Conservation (phyloP, 2,329 filamentous ascomycete genomes). For the Colletotrichum euphorbiae region DNA sequence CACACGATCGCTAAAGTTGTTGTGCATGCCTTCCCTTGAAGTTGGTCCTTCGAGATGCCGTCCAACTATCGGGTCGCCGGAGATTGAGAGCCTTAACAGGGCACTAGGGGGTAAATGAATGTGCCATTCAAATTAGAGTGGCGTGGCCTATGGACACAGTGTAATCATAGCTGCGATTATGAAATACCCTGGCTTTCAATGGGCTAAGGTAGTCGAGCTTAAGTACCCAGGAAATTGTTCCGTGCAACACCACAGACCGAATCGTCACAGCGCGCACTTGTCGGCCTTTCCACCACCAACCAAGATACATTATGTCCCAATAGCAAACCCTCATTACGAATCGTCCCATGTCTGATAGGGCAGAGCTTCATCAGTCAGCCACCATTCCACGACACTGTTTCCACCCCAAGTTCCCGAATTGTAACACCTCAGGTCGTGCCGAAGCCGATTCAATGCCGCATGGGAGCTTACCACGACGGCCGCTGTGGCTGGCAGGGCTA, state of each 20-base stretch:
- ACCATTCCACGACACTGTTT: neutral
- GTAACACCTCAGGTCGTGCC: neutral
- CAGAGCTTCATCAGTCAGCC: neutral
- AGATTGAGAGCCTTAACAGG: conserved; percentile 11
- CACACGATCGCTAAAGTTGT: neutral
- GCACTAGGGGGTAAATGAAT: neutral
- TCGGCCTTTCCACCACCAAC: neutral
- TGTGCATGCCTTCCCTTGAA: neutral
- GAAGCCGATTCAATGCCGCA: neutral
- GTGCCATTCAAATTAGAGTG: neutral
- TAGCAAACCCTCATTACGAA: neutral
- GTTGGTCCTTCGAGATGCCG: neutral
- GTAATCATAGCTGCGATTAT: neutral
- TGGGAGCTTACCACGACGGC: neutral
- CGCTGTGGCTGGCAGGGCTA: neutral
- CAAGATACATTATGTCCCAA: neutral
- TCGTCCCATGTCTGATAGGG: conserved; percentile 7
- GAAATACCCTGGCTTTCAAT: neutral
- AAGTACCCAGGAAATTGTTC: neutral
- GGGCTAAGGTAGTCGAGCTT: neutral
- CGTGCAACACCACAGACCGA: conserved; percentile 10
- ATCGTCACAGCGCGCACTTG: neutral
- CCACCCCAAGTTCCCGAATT: neutral
- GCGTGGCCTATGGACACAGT: neutral
- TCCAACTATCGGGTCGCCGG: neutral